Base-by-base conservation (phyloP, 2,329 filamentous ascomycete species). In the Colletotrichum cuscutae region DNA sequence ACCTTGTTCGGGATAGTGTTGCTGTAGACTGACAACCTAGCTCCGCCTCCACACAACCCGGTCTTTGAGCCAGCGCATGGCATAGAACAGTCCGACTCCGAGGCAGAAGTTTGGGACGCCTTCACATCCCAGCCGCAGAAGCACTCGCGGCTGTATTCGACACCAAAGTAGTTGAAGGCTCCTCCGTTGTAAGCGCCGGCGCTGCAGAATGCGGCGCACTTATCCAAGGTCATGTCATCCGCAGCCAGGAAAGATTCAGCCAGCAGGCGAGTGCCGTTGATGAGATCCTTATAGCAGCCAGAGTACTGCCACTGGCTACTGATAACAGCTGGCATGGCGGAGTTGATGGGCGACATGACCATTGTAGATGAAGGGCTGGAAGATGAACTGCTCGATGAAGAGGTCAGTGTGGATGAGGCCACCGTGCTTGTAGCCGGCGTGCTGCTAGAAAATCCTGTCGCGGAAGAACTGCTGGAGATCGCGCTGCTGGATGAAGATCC, bases 101-200 rank as follows among this genome's bases (percentile, higher is more conserved):
- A 42, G 2, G 73, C 61, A 3, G 58, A 32, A 9, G 77, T 73
- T 13, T 71, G 64, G 4, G 70, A 37, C 11, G 68, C 68, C 35
- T 76, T 61, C 6, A 76, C 54, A 28, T 74, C 63, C 74, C 75
- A 78, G 12, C 75, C 76, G 57, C 76, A 78, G 71, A 59, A 77
- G 49, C 75, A 77, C 56, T 78, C 77, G 19, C 76, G 65, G 24
- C 76, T 72, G 22, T 77, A 77, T 28, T 78, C 75, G 8, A 76
- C 73, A 22, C 77, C 77, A 52, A 79, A 78, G 65, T 75, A 78
- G 59, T 78, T 79, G 72, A 75, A 79, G 0, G 68, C 68, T 1
- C 70, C 60, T 63, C 69, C 72, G 42, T 76, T 76, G 26, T 71
- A 74, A 5, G 67, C 58, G 1, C 66, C 72, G 6, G 30, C 56